Evolutionary conservation across 169 alveolate species (phyloP).

Genomic region (Cryptosporidium tyzzeri): DNA sequence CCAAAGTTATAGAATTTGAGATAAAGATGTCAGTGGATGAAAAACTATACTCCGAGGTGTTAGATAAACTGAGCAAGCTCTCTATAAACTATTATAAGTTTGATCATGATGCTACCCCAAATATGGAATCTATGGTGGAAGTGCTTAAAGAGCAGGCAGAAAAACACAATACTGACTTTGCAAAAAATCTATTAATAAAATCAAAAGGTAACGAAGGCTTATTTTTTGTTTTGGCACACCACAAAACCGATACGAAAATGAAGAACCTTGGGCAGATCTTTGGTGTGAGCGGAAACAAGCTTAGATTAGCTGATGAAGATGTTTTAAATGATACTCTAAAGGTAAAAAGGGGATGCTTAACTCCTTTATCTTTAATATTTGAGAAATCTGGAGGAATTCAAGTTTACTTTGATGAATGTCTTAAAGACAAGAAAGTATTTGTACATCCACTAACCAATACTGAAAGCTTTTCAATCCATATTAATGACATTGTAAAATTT

Average conservation of each 20-base stretch:
- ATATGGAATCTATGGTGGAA: constrained; percentile 46
- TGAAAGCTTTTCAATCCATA: constrained; percentile 76
- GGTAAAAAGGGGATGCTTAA: constrained; percentile 73
- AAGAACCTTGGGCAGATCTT: constrained; percentile 75
- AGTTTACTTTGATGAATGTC: constrained; percentile 73
- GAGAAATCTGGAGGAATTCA: constrained; percentile 56
- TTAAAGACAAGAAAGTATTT: constrained; percentile 44
- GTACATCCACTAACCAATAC: constrained; percentile 79
- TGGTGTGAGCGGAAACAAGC: constrained; percentile 64
- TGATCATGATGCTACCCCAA: constrained; percentile 48
- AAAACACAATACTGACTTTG: constrained; percentile 44
- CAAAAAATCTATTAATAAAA: constrained; percentile 77
- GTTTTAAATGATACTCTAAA: constrained; percentile 20
- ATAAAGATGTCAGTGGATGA: constrained; percentile 16
- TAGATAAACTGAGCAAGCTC: constrained; percentile 16
- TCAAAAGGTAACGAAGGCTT: constrained; percentile 69
- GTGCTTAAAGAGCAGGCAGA: constrained; percentile 21
- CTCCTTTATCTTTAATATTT: constrained; percentile 76
- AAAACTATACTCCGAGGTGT: constrained; percentile 13
- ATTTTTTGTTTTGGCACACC: constrained; percentile 74
- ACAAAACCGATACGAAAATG: constrained; percentile 77
- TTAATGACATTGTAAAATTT: constrained; percentile 64
- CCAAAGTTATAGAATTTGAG: neutral
- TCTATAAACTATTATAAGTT: constrained; percentile 45
- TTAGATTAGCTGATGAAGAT: constrained; percentile 77